These are phyloP conservation scores for Hemileia vastatrix DNA, from an alignment of 1,284 basidiomycete genomes.

Conservation along the genomic window DNA sequence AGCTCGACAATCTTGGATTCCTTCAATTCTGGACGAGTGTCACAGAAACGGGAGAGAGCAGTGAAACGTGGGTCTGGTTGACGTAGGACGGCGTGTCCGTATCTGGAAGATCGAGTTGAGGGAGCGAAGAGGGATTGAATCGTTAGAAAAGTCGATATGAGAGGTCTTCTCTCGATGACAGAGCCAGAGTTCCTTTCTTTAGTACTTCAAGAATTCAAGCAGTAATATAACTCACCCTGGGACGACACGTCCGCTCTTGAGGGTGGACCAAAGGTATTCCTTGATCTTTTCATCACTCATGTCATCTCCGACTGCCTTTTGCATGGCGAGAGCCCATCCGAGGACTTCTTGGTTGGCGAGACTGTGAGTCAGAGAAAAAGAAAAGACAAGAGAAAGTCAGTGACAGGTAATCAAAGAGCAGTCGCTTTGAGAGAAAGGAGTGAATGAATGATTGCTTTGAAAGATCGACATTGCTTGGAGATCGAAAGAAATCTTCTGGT, in stretches of 20 bases:
- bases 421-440: not conserved
- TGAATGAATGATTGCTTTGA: not conserved
- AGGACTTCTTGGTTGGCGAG: constrained; percentile 94
- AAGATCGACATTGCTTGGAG: too few relatives aligned
- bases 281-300: constrained; percentile 73
- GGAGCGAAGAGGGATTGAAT: too few relatives aligned
- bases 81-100: constrained; percentile 91
- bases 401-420: not conserved
- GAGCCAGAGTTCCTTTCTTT: too few relatives aligned
- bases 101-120: too few relatives aligned
- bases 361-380: constrained; percentile 44
- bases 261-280: constrained; percentile 83
- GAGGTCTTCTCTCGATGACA: too few relatives aligned
- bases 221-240: constrained; percentile 69
- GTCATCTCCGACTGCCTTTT: constrained; percentile 66
- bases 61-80: constrained; percentile 96
- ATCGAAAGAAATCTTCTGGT: too few relatives aligned
- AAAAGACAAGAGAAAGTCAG: not conserved
- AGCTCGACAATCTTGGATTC: constrained; percentile 82
- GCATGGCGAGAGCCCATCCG: constrained; percentile 76
- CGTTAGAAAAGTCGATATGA: too few relatives aligned
- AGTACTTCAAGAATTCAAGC: too few relatives aligned
- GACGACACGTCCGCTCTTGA: constrained; percentile 81
- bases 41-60: constrained; percentile 84
- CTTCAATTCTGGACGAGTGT: constrained; percentile 64